Base-by-base conservation (phyloP, 2,329 filamentous ascomycete genomes). In the Chrysoporthe puriensis region DNA sequence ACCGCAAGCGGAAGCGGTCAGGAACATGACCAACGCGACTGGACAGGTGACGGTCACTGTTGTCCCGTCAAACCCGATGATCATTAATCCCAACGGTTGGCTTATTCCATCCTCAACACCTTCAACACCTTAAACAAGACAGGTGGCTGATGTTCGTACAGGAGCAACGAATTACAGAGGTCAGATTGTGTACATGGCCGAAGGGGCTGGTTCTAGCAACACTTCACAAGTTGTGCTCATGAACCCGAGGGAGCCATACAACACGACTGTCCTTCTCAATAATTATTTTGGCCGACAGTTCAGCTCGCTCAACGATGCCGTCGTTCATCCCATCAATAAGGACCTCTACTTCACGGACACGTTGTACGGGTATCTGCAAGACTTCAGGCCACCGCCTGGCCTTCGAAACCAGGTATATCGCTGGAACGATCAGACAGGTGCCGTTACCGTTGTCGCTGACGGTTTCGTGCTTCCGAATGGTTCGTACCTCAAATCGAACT, bases 321-420 rank as follows among this genome's bases (percentile, higher is more conserved):
- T 82, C 1, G 73, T 87, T 66, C 82, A 88, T 70, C 81, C 86
- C 42, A 74, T 76, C 13, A 88, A 84, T 66, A 81, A 82, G n/a
- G 82, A 86, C 36, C 77, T 90, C n/a, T 90, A 88, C 78, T 90
- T 90, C 72, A 90, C 87, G 1, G 88, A 90, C 67, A 84, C 85
- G 0, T 80, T 83, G 8, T 90, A 90, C 70, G 88, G 86, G 3
- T 85, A 81, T 69, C 79, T 85, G 54, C 87, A 90, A 72, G 80
- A 85, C 34, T 89, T 90, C 71, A 81, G 87, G 0, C 84, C 84
- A 0, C 70, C 74, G 6, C 86, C 86, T 0, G 82, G 82, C 0
- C 73, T 89, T 13, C 84, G 80, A 4, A 85, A 84, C 67, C 87
- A 90, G 72, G 85, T 89, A 0, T 90, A 90, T 73, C 82, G 86